Evolutionary conservation across 1,139 yeast species (phyloP), one percentile per base, ranked within the genome.

Genomic region (Suhomyces taliae): DNA sequence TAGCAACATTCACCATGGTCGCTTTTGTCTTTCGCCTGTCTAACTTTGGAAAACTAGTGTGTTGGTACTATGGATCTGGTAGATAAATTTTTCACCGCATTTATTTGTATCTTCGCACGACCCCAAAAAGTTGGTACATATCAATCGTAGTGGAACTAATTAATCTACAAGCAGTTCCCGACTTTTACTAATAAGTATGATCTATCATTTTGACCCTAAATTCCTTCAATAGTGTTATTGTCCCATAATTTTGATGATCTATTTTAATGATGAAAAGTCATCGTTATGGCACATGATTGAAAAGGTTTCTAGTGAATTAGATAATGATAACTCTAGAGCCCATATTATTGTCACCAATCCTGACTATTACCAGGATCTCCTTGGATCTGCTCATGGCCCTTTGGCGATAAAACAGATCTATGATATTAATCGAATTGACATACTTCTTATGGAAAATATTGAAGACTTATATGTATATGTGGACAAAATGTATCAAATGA

Each of bases 391-490:
- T 14, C 19, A n/a, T 6, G 37, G 8, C 4, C 26, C 19, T 8
- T 27, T 34, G 9, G 26, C 41, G 14, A 19, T 40, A 5, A 15
- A 35, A 34, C 39, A 15, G 14, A 29, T 52, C 15, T 39, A 39
- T 33, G 12, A 36, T 10, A 26, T 54, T 2, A 43, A 43, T 7
- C 39, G 45, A 8, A 26, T 51, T 19, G 41, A 47, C 15, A 36
- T 55, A 15, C 39, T 49, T 5, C 35, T 46, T 14, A 43, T 53
- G 10, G 53, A 55, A 9, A 42, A 36, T 8, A 11, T 46, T 11
- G 33, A 37, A 4, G 59, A 55, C 24, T 27, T 55, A 7, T 43
- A 34, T 27, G 44, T 40, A 12, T 24, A 54, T 26, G 36, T 50
- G 10, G 11, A 34, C 36, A 15, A 12, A 12, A 9, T 19, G 27